A percentile compares a stretch with the other conserved stretches of the same genome.
Evolutionary conservation across 1,139 yeast species (phyloP).

Genomic region (Yamadazyma sp.): DNA sequence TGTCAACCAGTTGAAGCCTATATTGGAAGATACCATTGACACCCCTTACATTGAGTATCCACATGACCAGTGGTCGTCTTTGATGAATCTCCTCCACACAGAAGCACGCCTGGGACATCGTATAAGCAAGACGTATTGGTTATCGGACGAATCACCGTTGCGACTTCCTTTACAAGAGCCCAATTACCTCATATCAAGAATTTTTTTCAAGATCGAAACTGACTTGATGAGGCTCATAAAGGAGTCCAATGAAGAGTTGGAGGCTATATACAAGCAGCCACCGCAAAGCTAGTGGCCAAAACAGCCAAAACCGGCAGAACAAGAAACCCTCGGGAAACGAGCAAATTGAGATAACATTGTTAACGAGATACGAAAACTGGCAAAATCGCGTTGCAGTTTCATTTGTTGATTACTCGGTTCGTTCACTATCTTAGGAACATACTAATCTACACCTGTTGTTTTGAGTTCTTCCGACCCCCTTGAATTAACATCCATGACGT

Average conservation of each 20-base stretch:
- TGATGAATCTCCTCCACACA: slow-evolving; percentile 16
- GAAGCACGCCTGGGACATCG: background rate
- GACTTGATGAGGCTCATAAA: slow-evolving; percentile 20
- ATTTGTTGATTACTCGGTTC: background rate
- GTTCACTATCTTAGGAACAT: background rate
- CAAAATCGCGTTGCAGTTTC: slow-evolving; percentile 10
- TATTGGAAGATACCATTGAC: slow-evolving; percentile 33
- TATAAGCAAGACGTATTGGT: slow-evolving; percentile 39
- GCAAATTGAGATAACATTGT: background rate
- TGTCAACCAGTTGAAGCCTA: slow-evolving; percentile 25
- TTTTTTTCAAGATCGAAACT: slow-evolving; percentile 30
- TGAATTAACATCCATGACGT: slow-evolving; percentile 19
- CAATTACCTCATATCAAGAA: slow-evolving; percentile 53
- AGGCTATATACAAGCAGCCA: background rate
- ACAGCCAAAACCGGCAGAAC: no score
- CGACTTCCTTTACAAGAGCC: slow-evolving; percentile 68
- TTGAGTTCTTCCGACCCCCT: slow-evolving; percentile 2
- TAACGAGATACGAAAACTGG: background rate
- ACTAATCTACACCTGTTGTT: background rate
- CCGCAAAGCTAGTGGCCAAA: background rate
- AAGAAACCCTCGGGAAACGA: no score
- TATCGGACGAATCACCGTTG: slow-evolving; percentile 63
- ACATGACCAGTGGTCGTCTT: slow-evolving; percentile 33
- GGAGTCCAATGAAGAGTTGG: slow-evolving; percentile 12
- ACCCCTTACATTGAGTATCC: slow-evolving; percentile 31